Base-by-base conservation (phyloP, 1,284 basidiomycete species). In the Pterulicium gracile region DNA sequence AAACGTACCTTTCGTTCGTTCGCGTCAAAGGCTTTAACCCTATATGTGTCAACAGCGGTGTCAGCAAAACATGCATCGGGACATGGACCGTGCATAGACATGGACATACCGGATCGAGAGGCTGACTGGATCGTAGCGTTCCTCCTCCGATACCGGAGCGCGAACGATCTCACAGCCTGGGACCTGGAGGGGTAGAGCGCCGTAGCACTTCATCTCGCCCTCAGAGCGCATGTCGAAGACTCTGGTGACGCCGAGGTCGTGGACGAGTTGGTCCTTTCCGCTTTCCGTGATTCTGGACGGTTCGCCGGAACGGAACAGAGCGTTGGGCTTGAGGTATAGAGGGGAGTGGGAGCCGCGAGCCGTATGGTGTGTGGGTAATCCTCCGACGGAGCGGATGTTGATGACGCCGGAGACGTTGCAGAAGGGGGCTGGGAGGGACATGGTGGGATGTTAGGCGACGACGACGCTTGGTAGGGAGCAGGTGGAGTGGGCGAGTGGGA, bases 141-240 rank as follows among this genome's bases (percentile, higher is more conserved):
- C 58, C 3, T 54, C 56, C 27, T 59, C 51, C 4, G 52, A 53
- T 32, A 63, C 57, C 4, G 59, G 59, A 3, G 51, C 52, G n/a
- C 55, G 51, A n/a, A 61, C 52, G 42, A 67, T 41, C 36, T 60
- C 57, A 7, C 68, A 56, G 14, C 61, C 64, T 3, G 58, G 56
- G 21, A 70, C 54, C 12, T 50, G 47, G 3, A 59, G 59, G 4
- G 56, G 52, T 1, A 54, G 46, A 10, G 61, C 57, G n/a, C 61
- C 54, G 49, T 62, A 67, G 27, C 55, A 57, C 3, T 52, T 51
- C 18, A 68, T 61, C 52, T 71, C 68, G 17, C 41, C 46, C 32
- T 65, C 61, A 1, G 63, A 58, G 20, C 70, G 60, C n/a, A 70
- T 55, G 53, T 70, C 69, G 53, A 70, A 71, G 13, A 69, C 58